phyloP scores from a whole-genome alignment of 306 rosid species.

The Citrullus colocynthis region DNA sequence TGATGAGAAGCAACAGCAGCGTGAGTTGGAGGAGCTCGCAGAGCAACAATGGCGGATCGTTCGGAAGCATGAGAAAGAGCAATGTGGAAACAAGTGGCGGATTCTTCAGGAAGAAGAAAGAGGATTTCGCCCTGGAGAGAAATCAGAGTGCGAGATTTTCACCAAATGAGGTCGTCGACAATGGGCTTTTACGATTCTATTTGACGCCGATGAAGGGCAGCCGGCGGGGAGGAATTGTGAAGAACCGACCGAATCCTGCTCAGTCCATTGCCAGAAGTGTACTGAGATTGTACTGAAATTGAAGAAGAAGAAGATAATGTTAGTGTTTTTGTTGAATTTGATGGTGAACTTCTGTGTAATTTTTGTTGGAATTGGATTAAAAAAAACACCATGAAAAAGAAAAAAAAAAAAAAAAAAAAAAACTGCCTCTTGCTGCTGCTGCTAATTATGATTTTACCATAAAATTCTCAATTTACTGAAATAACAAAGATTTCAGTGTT shows the following conservation, averaged over 20 bases:
- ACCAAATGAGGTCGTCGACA: conserved; percentile 52
- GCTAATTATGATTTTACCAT: conserved; percentile 28
- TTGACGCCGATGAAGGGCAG: conserved; percentile 64
- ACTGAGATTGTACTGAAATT: conserved; percentile 63
- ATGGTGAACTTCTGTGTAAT: conserved; percentile 1
- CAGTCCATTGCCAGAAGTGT: conserved; percentile 96
- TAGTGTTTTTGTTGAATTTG: not conserved
- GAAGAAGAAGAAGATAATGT: not conserved
- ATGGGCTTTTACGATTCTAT: conserved; percentile 64
- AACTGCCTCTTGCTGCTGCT: conserved; percentile 16
- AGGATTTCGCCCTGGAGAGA: conserved; percentile 75
- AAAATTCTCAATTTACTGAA: conserved; percentile 33
- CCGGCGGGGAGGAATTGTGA: conserved; percentile 49
- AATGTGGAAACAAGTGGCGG: conserved; percentile 38
- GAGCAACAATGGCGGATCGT: conserved; percentile 27
- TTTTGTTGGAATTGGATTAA: conserved; percentile 8
- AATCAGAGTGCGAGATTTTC: conserved; percentile 80
- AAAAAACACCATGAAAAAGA: not conserved
- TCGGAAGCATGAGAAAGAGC: conserved; percentile 56
- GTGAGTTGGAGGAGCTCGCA: conserved; percentile 84
- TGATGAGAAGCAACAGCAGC: conserved; percentile 72
- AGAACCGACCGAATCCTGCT: conserved; percentile 68
- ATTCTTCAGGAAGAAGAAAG: conserved; percentile 45
- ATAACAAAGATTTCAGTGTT: conserved; percentile 39
- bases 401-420: conserved; percentile 1